Base-by-base conservation (phyloP, 768 basidiomycete genomes). In the Russula earlei region DNA sequence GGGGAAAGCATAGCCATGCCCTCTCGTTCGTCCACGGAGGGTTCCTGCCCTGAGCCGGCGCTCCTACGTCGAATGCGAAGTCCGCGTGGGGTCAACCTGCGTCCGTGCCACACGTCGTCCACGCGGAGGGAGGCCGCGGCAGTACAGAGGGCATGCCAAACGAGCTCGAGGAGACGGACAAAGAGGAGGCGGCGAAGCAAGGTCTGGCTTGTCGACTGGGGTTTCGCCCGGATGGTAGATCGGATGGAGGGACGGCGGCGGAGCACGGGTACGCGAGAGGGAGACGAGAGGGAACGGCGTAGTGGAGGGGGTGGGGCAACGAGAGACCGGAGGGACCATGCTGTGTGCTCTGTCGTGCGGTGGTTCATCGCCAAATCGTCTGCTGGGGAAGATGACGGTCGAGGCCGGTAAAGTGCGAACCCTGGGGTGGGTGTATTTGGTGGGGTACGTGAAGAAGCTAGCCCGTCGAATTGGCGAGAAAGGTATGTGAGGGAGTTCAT, bases 401-500 rank as follows among this genome's bases (percentile, higher is more conserved):
- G 34, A 27, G 55, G 41, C 2, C 70, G 68, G 20, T 69, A 61
- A 7, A 66, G 1, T 11, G 43, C 52, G 24, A 67, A 68, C 25
- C 75, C 72, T 43, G 71, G 64, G 43, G 72, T 70, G 41, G 82
- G 79, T 1, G 82, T 79, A 37, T 80, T 76, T 15, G 84, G 78
- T 25, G 81, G 79, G 41, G 82, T 75, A 63, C 75, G 76, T 47
- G 82, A 68, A 8, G 82, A 71, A 56, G 83, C 82, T 62, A 87
- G 72, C 59, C 80, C 82, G 73, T 91, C 87, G 75, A 89, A 82
- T 69, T 88, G 84, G 67, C 85, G 84, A 62, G 89, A 87, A 59
- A 91, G 76, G 71, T 87, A 84, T 17, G 79, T 76, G 65, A 91
- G 80, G 64, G 86, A 86, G 74, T 91, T 91, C 89, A 91, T 91